These are phyloP conservation scores for Hanseniaspora taiwanica DNA, from an alignment of 805 yeast species.

Conservation along the genomic window DNA sequence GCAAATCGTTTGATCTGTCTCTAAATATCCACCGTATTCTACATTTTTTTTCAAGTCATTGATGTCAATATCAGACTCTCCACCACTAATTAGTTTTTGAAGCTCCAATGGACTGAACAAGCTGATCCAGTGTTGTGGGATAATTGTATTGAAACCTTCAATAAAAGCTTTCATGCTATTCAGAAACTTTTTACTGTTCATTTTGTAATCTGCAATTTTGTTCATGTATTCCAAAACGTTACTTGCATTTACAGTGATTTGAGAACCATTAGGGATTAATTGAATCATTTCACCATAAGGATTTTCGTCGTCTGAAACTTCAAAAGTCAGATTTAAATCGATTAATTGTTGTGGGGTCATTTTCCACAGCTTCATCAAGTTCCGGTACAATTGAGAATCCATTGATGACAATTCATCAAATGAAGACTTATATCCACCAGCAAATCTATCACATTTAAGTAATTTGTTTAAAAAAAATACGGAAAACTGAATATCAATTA, in stretches of 20 bases:
- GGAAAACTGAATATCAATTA: slow-evolving; percentile 75
- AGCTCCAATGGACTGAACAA: slow-evolving; percentile 79
- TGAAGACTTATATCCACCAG: slow-evolving; percentile 26
- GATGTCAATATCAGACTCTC: slow-evolving; percentile 53
- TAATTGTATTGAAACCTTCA: slow-evolving; percentile 52
- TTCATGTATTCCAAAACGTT: slow-evolving; percentile 67
- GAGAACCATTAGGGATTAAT: slow-evolving; percentile 47
- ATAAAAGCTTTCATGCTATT: slow-evolving; percentile 42
- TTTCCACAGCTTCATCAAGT: slow-evolving; percentile 45
- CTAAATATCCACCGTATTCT: slow-evolving; percentile 53
- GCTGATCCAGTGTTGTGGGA: slow-evolving; percentile 63
- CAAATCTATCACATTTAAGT: slow-evolving; percentile 25
- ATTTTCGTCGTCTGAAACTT: slow-evolving; percentile 38
- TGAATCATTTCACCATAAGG: slow-evolving; percentile 31
- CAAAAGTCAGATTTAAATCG: slow-evolving; percentile 46
- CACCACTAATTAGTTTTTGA: slow-evolving; percentile 81
- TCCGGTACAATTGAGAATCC: slow-evolving; percentile 54
- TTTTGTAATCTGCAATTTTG: slow-evolving; percentile 63
- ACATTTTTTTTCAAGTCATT: slow-evolving; percentile 53
- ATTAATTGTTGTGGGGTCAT: slow-evolving; percentile 45
- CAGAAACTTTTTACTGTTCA: slow-evolving; percentile 49
- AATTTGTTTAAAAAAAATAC: slow-evolving; percentile 71
- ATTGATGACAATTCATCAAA: slow-evolving; percentile 67
- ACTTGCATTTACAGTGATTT: slow-evolving; percentile 37
- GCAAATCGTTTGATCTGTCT: slow-evolving; percentile 40